These are phyloP conservation scores for Phoenix roebelenii DNA, from an alignment of 176 grass and related monocot species.

Conservation along the genomic window DNA sequence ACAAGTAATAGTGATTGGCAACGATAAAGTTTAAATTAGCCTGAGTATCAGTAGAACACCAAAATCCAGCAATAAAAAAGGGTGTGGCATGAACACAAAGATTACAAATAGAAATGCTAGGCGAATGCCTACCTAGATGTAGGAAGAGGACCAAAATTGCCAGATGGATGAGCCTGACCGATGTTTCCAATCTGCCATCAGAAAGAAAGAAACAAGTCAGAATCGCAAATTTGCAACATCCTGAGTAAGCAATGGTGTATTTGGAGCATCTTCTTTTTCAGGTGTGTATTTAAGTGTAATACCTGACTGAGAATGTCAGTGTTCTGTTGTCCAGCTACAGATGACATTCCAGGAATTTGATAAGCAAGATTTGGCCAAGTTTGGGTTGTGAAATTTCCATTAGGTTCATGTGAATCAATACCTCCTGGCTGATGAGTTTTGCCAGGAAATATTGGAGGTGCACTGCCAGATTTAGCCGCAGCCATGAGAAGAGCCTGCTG, in stretches of 20 bases:
- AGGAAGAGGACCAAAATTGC: conserved; percentile 17
- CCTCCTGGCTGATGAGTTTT: conserved; percentile 7
- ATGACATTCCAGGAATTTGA: conserved; percentile 21
- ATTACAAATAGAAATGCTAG: no score
- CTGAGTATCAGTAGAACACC: no score
- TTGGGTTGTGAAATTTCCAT: conserved; percentile 10
- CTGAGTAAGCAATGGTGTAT: no score
- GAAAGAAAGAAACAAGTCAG: not conserved
- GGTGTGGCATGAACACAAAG: no score
- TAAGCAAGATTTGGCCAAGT: conserved; percentile 20
- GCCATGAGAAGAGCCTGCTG: conserved; percentile 30
- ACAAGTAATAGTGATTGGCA: no score
- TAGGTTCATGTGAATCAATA: conserved; percentile 10
- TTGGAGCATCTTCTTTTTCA: no score
- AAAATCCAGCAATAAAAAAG: no score
- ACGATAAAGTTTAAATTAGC: no score
- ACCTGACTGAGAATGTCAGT: conserved; percentile 3
- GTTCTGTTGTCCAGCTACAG: not conserved
- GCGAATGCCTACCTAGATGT: conserved; percentile 12
- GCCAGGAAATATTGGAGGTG: not conserved
- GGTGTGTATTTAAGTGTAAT: not conserved
- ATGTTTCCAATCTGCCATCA: conserved; percentile 2
- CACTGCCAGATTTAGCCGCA: conserved; percentile 10
- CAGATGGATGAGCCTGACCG: not conserved
- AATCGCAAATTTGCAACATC: no score